Conservation (phyloP, 2,329 filamentous ascomycete genomes). For the Lachnellula hyalina region DNA sequence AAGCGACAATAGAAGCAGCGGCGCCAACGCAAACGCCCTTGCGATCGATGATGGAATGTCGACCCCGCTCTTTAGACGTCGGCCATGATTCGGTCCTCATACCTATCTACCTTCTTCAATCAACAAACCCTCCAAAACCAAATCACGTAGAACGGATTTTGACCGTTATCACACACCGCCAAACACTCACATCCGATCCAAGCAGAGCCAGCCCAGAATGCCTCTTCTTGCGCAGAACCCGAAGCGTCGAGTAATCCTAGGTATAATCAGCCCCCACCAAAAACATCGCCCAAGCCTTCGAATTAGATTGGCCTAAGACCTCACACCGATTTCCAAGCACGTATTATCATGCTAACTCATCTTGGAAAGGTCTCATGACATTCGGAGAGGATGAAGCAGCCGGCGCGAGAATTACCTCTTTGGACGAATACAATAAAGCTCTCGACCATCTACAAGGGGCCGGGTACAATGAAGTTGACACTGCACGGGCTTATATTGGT, state of each 20-base stretch:
- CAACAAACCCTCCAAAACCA: too few relatives aligned
- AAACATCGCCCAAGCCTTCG: too few relatives aligned
- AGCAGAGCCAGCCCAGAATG: slow-evolving; percentile 18
- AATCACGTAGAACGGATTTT: too few relatives aligned
- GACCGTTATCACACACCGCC: background rate
- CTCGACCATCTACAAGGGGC: slow-evolving; percentile 72
- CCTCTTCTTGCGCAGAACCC: slow-evolving; percentile 26
- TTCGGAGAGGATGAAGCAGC: slow-evolving; percentile 60
- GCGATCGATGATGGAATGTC: too few relatives aligned
- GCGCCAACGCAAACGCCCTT: too few relatives aligned
- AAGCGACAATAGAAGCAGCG: too few relatives aligned
- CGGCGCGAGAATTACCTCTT: slow-evolving; percentile 67
- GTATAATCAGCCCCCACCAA: background rate
- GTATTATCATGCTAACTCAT: background rate
- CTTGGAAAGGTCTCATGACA: slow-evolving; percentile 65
- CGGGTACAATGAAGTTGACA: slow-evolving; percentile 82
- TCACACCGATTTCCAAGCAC: too few relatives aligned
- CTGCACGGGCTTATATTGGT: slow-evolving; percentile 67
- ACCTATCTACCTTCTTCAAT: too few relatives aligned
- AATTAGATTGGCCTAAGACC: too few relatives aligned
- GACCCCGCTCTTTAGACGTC: too few relatives aligned
- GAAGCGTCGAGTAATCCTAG: slow-evolving; percentile 39
- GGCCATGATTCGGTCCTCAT: too few relatives aligned
- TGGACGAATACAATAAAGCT: slow-evolving; percentile 61
- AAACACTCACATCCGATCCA: background rate